Evolutionary conservation across 495 filamentous ascomycete genomes (phyloP).

Genomic region (Rostrohypoxylon terebratum): DNA sequence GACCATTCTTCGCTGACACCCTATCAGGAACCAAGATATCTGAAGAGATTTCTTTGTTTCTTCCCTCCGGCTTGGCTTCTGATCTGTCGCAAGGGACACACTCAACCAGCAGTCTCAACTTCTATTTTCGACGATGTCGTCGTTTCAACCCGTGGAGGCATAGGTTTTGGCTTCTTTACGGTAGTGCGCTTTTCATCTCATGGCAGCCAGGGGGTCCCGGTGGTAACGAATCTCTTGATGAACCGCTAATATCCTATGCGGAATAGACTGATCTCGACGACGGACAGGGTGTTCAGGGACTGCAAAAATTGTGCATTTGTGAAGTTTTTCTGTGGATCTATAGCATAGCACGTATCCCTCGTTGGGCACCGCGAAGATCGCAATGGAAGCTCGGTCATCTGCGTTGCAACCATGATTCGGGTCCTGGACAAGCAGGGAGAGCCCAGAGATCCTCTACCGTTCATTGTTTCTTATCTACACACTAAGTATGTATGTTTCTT

Average conservation of each 20-base stretch:
- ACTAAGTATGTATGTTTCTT: constrained; percentile 36
- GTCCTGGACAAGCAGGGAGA: constrained; percentile 15
- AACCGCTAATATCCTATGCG: constrained; percentile 11
- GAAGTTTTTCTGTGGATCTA: constrained; percentile 34
- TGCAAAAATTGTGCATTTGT: constrained; percentile 24
- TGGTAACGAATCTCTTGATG: constrained; percentile 1
- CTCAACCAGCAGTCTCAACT: constrained; percentile 16
- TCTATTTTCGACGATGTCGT: constrained; percentile 41
- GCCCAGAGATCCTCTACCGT: constrained; percentile 23
- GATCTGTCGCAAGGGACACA: constrained; percentile 7
- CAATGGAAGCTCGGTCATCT: constrained; percentile 42
- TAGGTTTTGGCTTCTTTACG: background rate
- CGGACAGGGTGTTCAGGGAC: background rate
- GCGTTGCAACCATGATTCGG: constrained; percentile 27
- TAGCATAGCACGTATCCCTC: constrained; percentile 18
- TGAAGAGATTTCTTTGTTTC: constrained; percentile 23
- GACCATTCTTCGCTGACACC: constrained; percentile 8
- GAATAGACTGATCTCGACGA: constrained; percentile 19
- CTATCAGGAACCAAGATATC: constrained; percentile 29
- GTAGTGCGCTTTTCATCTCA: background rate
- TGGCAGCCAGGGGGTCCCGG: background rate
- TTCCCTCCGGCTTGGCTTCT: constrained; percentile 25
- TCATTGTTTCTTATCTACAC: constrained; percentile 44
- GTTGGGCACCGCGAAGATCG: constrained; percentile 45
- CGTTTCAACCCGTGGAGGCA: constrained; percentile 26